These are phyloP conservation scores for Alternaria postmessia DNA, from an alignment of 2,329 filamentous ascomycete species.

Conservation along the genomic window DNA sequence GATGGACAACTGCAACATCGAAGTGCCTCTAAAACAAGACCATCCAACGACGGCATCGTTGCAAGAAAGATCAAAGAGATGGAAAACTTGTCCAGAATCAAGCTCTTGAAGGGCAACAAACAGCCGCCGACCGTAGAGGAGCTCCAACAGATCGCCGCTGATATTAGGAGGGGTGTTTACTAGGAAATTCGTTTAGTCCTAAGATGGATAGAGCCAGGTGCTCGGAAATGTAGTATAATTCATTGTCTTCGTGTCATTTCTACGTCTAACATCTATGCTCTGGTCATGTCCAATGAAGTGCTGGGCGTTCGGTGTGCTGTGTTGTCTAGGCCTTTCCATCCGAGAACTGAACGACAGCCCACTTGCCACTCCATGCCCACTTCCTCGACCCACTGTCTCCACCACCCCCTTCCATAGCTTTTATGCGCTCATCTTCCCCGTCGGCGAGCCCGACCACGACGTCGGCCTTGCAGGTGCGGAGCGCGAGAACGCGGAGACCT, in stretches of 20 bases:
- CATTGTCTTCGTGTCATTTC: neutral
- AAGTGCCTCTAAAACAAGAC: neutral
- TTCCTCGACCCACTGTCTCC: conserved; percentile 74
- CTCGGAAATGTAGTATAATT: neutral
- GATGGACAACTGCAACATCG: neutral
- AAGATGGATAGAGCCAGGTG: neutral
- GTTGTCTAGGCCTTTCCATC: conserved; percentile 64
- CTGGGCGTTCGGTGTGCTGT: neutral
- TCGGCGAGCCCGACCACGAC: conserved; percentile 86
- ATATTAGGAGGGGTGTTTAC: conserved; percentile 30
- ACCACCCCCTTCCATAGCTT: conserved; percentile 71
- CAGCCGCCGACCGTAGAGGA: conserved; percentile 32
- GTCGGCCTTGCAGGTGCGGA: conserved; percentile 96
- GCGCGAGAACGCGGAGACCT: conserved; percentile 82
- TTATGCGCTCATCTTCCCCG: conserved; percentile 84
- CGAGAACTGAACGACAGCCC: conserved; percentile 90
- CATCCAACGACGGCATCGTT: neutral
- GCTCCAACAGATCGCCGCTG: conserved; percentile 32
- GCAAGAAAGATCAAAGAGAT: conserved; percentile 9
- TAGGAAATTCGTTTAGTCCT: neutral
- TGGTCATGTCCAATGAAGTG: neutral
- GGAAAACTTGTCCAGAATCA: conserved; percentile 7
- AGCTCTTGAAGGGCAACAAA: conserved; percentile 3
- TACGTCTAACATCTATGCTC: neutral
- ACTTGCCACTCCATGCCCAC: conserved; percentile 97